Evolutionary conservation across 257 asterid species (phyloP).

Genomic region (Fraxinus anomala): DNA sequence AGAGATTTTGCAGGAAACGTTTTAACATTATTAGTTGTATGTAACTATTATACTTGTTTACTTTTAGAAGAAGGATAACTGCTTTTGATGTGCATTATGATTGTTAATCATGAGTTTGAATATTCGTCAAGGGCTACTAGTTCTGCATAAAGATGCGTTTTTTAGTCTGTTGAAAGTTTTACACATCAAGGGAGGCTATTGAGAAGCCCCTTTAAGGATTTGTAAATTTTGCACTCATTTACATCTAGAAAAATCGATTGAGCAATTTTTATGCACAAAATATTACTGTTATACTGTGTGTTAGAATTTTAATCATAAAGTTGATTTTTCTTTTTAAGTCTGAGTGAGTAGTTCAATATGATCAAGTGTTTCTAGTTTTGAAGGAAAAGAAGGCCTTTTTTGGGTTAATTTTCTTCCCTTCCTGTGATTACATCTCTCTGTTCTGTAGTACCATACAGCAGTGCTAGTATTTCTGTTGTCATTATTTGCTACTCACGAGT

Average conservation of each 20-base stretch:
- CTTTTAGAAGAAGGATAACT: not conserved
- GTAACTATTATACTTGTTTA: not conserved
- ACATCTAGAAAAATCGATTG: not conserved
- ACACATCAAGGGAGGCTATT: not conserved
- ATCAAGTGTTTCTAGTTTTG: not conserved
- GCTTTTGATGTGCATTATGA: not conserved
- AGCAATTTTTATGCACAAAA: not conserved
- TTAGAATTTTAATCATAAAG: not conserved
- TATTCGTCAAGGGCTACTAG: not conserved
- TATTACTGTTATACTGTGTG: not conserved
- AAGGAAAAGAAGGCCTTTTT: not conserved
- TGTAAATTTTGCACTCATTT: not conserved
- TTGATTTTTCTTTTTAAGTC: not conserved
- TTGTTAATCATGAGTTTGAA: not conserved
- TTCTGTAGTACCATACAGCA: not conserved
- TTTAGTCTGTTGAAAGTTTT: not conserved
- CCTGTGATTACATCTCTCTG: not conserved
- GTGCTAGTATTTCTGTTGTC: not conserved
- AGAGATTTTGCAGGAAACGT: not conserved
- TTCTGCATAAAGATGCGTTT: not conserved
- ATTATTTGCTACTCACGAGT: not conserved
- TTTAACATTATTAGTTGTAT: constrained; percentile 4
- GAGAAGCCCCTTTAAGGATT: not conserved
- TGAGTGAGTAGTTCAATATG: not conserved
- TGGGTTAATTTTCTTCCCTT: not conserved